phyloP scores from a whole-genome alignment of 108 stramenopile species.

The Stephanodiscus triporus region DNA sequence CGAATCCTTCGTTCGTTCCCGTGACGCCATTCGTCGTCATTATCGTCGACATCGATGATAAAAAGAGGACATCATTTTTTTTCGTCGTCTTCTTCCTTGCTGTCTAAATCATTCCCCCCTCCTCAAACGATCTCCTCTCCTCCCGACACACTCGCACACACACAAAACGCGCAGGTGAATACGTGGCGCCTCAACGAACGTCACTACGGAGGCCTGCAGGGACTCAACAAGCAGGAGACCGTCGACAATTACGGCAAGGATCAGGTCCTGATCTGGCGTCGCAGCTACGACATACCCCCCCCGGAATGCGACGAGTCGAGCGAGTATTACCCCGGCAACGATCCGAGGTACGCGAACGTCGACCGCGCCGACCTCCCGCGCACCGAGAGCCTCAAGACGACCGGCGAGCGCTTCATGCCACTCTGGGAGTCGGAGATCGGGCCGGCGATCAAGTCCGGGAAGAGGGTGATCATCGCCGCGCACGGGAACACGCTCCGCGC shows the following conservation, averaged over 20 bases:
- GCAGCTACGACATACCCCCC: conserved; percentile 96
- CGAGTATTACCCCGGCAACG: conserved; percentile 89
- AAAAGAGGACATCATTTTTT: no score
- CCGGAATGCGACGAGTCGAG: conserved; percentile 75
- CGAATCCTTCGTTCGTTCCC: no score
- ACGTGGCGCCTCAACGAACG: conserved; percentile 96
- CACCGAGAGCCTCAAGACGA: conserved; percentile 90
- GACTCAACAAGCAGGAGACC: conserved; percentile 97
- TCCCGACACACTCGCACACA: no score
- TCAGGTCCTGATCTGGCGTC: conserved; percentile 94
- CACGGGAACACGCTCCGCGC: conserved; percentile 99
- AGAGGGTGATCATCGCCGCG: conserved; percentile 96
- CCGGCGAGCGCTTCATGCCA: conserved; percentile 93
- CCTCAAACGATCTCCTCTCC: no score
- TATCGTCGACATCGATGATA: no score
- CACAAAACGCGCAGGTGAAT: no score
- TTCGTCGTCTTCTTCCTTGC: no score
- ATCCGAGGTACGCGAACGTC: conserved; percentile 85
- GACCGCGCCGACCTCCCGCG: conserved; percentile 68
- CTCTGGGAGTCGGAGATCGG: conserved; percentile 90
- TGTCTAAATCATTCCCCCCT: no score
- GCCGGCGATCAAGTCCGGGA: conserved; percentile 91
- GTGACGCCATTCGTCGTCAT: no score
- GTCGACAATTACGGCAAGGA: conserved; percentile 96
- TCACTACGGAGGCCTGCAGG: conserved; percentile 91